Evolutionary conservation across 805 yeast species (phyloP).

Genomic region (Candida coquimbonensis): DNA sequence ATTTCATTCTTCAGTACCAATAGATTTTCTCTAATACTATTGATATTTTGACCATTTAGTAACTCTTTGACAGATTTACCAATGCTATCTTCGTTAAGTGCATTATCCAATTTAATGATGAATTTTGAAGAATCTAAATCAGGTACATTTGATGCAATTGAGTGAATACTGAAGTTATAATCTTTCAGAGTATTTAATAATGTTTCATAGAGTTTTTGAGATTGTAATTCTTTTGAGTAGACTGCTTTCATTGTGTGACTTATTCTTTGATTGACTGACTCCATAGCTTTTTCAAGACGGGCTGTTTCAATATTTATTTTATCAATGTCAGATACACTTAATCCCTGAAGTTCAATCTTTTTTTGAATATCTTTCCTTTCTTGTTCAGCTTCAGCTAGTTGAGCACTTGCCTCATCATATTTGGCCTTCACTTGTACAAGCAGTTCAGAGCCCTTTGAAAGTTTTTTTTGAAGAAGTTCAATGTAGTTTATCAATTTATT

Average conservation of each 20-base stretch:
- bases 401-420: constrained; percentile 36
- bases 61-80: constrained; percentile 40
- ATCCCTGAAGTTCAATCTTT: constrained; percentile 46
- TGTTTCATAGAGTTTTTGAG: constrained; percentile 42
- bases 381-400: constrained; percentile 34
- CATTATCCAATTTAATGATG: constrained; percentile 34
- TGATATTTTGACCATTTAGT: constrained; percentile 32
- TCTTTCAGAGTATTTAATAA: constrained; percentile 45
- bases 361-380: constrained; percentile 35
- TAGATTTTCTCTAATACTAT: constrained; percentile 31
- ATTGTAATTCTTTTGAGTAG: constrained; percentile 42
- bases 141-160: constrained; percentile 32
- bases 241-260: constrained; percentile 41
- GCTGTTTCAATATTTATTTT: constrained; percentile 56
- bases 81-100: constrained; percentile 34
- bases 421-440: constrained; percentile 53
- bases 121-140: constrained; percentile 26
- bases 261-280: constrained; percentile 34
- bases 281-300: constrained; percentile 46
- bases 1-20: constrained; percentile 40
- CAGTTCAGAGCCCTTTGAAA: constrained; percentile 54
- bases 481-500: constrained; percentile 67
- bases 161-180: constrained; percentile 49
- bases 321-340: constrained; percentile 59
- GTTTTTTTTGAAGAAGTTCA: constrained; percentile 57